Conservation (phyloP, 176 grass and related monocot genomes). For the Ensete ventricosum region DNA sequence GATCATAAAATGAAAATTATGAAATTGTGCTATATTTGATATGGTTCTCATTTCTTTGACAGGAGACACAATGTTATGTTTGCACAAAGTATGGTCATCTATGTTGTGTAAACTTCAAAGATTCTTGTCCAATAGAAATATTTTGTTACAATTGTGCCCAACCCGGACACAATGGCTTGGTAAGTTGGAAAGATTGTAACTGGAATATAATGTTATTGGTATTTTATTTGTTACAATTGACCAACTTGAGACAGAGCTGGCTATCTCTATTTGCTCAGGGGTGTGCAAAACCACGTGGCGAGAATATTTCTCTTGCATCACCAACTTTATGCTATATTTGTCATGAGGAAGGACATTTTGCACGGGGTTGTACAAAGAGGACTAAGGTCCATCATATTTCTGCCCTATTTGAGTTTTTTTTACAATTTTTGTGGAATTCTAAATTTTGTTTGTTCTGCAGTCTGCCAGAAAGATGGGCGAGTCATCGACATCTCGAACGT, state of each 20-base stretch:
- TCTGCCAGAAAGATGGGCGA: slow-evolving; percentile 29
- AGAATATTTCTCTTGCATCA: slow-evolving; percentile 25
- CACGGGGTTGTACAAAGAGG: slow-evolving; percentile 62
- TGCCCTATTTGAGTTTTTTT: slow-evolving; percentile 1
- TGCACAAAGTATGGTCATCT: slow-evolving; percentile 87
- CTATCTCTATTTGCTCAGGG: slow-evolving; percentile 33
- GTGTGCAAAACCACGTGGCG: slow-evolving; percentile 72
- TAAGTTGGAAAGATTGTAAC: slow-evolving; percentile 27
- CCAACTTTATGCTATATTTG: slow-evolving; percentile 14
- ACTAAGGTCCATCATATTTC: slow-evolving; percentile 27
- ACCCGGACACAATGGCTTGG: slow-evolving; percentile 67
- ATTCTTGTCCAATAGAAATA: slow-evolving; percentile 46
- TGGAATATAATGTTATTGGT: not conserved
- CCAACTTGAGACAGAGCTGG: not conserved
- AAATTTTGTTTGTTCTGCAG: slow-evolving; percentile 31
- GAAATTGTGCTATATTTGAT: not conserved
- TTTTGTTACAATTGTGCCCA: slow-evolving; percentile 93
- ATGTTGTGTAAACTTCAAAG: slow-evolving; percentile 54
- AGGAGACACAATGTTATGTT: slow-evolving; percentile 87
- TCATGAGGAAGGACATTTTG: slow-evolving; percentile 40
- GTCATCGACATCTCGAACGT: slow-evolving; percentile 29
- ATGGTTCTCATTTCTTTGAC: slow-evolving; percentile 19
- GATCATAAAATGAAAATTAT: not conserved
- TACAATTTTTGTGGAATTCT: not conserved
- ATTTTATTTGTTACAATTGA: not conserved